phyloP scores from a whole-genome alignment of 345 rosid species.

The Salix brachista region DNA sequence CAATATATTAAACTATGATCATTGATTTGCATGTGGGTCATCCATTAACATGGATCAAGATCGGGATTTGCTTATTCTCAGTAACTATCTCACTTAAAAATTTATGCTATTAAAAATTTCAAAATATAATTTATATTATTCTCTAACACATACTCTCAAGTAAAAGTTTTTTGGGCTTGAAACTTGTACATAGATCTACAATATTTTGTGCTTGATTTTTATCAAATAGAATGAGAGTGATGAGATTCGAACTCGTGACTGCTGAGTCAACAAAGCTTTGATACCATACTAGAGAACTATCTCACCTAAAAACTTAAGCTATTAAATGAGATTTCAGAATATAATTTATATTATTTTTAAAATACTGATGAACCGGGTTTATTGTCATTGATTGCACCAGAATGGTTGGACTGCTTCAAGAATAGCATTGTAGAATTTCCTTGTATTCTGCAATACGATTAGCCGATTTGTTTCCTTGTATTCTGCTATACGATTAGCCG shows the following conservation, averaged over 20 bases:
- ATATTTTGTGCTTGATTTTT: too few species aligned
- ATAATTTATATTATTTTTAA: background rate
- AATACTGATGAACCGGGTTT: background rate
- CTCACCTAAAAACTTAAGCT: too few species aligned
- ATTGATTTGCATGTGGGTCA: slow-evolving; percentile 12
- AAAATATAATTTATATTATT: background rate
- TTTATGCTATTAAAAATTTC: background rate
- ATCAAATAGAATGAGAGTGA: too few species aligned
- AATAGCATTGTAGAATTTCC: too few species aligned
- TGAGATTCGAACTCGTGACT: too few species aligned
- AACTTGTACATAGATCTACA: too few species aligned
- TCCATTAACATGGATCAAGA: background rate
- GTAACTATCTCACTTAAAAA: background rate
- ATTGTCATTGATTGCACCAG: background rate
- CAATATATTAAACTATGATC: slow-evolving; percentile 13
- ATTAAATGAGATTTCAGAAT: background rate
- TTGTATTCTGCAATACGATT: too few species aligned
- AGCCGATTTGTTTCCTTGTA: too few species aligned
- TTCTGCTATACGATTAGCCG: too few species aligned
- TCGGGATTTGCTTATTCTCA: background rate
- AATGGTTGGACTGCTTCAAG: background rate
- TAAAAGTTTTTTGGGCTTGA: fast-evolving
- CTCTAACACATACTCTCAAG: too few species aligned
- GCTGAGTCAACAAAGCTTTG: too few species aligned
- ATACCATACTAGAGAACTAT: too few species aligned